Conservation (phyloP, 176 grass and related monocot genomes). For the Saccharum officinarum region DNA sequence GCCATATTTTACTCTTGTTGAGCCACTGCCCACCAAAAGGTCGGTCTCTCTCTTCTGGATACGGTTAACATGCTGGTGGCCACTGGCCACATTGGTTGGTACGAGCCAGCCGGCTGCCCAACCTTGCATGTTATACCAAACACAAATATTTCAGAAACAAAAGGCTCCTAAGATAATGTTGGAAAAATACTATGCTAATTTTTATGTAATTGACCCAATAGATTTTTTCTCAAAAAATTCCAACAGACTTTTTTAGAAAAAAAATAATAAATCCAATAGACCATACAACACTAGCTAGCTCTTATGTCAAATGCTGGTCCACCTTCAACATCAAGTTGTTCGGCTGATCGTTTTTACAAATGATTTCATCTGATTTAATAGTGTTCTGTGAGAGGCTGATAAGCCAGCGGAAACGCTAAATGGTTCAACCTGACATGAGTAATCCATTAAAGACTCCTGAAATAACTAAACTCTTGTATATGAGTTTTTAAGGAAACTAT, state of each 20-base stretch:
- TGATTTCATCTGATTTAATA: too few species aligned
- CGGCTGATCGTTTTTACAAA: too few species aligned
- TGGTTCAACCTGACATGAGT: background rate
- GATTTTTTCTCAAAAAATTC: background rate
- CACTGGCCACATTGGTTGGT: background rate
- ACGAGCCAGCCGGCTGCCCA: background rate
- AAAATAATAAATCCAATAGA: background rate
- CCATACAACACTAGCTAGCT: background rate
- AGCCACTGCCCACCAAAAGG: background rate
- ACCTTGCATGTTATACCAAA: background rate
- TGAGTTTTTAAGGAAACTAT: background rate
- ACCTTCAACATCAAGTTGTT: background rate
- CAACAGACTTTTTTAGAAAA: background rate
- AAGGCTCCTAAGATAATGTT: background rate
- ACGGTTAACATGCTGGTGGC: background rate
- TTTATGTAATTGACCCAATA: background rate
- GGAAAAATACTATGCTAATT: too few species aligned
- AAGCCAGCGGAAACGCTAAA: too few species aligned
- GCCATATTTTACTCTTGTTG: slow-evolving; percentile 9
- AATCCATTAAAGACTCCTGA: background rate
- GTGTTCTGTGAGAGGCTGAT: too few species aligned
- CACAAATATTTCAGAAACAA: background rate
- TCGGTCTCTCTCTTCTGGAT: background rate
- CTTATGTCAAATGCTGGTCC: background rate
- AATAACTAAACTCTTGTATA: background rate